Evolutionary conservation across 2,329 filamentous ascomycete species (phyloP).

Genomic region (Penicillium sp.): DNA sequence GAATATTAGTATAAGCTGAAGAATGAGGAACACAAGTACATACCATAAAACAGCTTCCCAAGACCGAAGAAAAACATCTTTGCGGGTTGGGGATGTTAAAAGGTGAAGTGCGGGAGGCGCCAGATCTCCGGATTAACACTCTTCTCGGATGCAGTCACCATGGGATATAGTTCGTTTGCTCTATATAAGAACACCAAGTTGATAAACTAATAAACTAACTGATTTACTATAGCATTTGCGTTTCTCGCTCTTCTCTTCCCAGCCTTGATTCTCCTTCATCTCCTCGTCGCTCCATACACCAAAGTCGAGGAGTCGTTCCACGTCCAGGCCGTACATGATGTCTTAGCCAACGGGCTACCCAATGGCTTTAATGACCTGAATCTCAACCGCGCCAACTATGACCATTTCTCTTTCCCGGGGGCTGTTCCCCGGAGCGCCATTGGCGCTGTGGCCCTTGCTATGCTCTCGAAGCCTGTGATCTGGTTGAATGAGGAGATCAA

Average conservation of each 20-base stretch:
- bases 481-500: constrained; percentile 57
- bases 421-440: constrained; percentile 89
- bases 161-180: constrained; percentile 22
- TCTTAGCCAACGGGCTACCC: constrained; percentile 76
- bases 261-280: constrained; percentile 63
- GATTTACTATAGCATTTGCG: constrained; percentile 39
- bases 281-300: constrained; percentile 77
- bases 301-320: constrained; percentile 99
- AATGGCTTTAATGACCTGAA: constrained; percentile 43
- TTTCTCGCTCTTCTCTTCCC: constrained; percentile 56
- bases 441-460: constrained; percentile 73
- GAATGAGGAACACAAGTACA: constrained; percentile 2
- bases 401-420: constrained; percentile 87
- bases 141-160: constrained; percentile 16
- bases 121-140: constrained; percentile 26
- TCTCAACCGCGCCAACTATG: constrained; percentile 65
- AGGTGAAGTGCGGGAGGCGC: constrained; percentile 28
- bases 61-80: constrained; percentile 68
- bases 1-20: constrained; percentile 3
- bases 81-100: constrained; percentile 15
- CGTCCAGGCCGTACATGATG: constrained; percentile 88
- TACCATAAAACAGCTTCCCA: constrained; percentile 72
- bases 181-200: neutral
- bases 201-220: neutral
- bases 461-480: constrained; percentile 65